phyloP scores from a whole-genome alignment of 805 yeast genomes.

The Ogataea pilisensis region DNA sequence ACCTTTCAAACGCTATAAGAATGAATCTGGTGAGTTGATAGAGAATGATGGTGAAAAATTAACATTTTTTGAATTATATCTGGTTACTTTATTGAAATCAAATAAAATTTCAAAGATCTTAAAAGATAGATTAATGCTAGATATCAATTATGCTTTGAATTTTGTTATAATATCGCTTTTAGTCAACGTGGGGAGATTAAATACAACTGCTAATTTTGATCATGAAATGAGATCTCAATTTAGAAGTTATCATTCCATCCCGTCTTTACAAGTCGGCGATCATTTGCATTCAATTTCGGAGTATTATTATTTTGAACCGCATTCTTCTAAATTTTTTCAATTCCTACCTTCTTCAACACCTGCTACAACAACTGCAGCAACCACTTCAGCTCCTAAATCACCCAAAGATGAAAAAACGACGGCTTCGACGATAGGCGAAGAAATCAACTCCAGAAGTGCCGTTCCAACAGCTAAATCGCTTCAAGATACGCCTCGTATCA shows the following conservation, averaged over 20 bases:
- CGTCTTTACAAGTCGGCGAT: slow-evolving; percentile 73
- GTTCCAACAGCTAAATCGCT: slow-evolving; percentile 62
- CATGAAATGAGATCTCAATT: slow-evolving; percentile 93
- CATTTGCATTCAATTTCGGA: slow-evolving; percentile 30
- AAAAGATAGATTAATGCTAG: slow-evolving; percentile 74
- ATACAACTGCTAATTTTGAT: slow-evolving; percentile 91
- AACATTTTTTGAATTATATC: slow-evolving; percentile 80
- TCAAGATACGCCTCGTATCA: slow-evolving; percentile 92
- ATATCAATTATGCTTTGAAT: slow-evolving; percentile 33
- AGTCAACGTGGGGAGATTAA: slow-evolving; percentile 90
- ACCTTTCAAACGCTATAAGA: slow-evolving; percentile 24
- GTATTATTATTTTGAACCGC: slow-evolving; percentile 21
- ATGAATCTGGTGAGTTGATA: slow-evolving; percentile 20
- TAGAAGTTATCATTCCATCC: slow-evolving; percentile 91
- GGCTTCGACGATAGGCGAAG: no score
- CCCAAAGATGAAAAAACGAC: no score
- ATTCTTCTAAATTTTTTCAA: no score
- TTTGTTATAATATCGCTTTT: slow-evolving; percentile 52
- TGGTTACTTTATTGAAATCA: slow-evolving; percentile 77
- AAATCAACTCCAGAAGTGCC: slow-evolving; percentile 4
- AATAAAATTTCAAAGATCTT: slow-evolving; percentile 79
- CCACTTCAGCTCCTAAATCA: no score
- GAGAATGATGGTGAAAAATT: slow-evolving; percentile 39
- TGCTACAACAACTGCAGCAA: no score
- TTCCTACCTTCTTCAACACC: no score